Evolutionary conservation across 2,329 filamentous ascomycete genomes (phyloP).

Genomic region (Cytospora leucostoma): DNA sequence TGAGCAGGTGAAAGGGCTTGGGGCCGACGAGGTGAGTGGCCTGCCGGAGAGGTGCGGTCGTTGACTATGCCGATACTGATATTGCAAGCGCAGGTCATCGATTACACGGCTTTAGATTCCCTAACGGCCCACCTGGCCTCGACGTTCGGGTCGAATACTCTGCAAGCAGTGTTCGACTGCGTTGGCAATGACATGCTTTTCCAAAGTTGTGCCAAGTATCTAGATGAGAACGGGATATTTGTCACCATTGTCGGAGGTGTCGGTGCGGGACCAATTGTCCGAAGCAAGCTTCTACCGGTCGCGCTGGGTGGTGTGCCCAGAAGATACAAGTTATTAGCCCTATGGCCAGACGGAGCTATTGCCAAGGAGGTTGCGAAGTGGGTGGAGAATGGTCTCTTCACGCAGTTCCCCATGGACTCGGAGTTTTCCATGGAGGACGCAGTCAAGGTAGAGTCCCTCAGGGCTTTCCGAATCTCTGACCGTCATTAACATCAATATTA

Average conservation of each 20-base stretch:
- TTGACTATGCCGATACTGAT: neutral
- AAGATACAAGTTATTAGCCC: constrained; percentile 35
- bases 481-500: constrained; percentile 11
- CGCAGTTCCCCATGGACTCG: constrained; percentile 36
- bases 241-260: constrained; percentile 39
- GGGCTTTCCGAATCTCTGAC: neutral
- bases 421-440: constrained; percentile 37
- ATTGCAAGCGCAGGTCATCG: constrained; percentile 38
- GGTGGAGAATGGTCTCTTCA: constrained; percentile 34
- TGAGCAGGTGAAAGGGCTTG: constrained; percentile 47
- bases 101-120: constrained; percentile 42
- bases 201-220: constrained; percentile 40
- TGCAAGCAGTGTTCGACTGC: constrained; percentile 52
- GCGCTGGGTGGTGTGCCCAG: constrained; percentile 38
- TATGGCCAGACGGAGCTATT: constrained; percentile 33
- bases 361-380: constrained; percentile 34
- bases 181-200: constrained; percentile 52
- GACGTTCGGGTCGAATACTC: constrained; percentile 28
- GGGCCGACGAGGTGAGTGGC: constrained; percentile 48
- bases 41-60: rapidly evolving
- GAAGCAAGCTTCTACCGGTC: constrained; percentile 37
- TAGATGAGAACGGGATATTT: constrained; percentile 41
- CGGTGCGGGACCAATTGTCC: constrained; percentile 36
- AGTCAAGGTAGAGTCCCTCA: constrained; percentile 31
- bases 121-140: constrained; percentile 40